Evolutionary conservation across 2,329 filamentous ascomycete species (phyloP).

Genomic region (Trichoderma breve): DNA sequence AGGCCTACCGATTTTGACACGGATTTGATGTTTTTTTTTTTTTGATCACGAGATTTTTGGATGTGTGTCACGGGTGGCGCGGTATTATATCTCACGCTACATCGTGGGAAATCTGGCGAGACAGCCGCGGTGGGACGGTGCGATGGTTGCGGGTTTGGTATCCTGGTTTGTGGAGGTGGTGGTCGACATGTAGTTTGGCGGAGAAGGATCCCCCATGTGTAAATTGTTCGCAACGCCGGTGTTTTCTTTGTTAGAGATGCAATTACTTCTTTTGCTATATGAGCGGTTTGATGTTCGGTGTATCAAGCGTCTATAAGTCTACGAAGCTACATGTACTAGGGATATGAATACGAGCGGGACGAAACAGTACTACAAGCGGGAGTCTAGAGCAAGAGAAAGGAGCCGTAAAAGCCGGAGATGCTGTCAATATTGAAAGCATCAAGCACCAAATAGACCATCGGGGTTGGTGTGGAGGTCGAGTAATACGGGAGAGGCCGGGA

Average conservation of each 20-base stretch:
- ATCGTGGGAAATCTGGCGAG: background rate
- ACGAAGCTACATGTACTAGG: no score
- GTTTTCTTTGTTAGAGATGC: no score
- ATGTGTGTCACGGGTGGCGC: slow-evolving; percentile 3
- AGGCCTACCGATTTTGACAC: background rate
- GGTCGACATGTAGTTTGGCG: background rate
- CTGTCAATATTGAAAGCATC: background rate
- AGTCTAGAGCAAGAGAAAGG: background rate
- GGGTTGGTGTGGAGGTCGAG: background rate
- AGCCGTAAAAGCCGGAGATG: background rate
- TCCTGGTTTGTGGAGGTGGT: background rate
- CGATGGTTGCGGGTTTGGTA: no score
- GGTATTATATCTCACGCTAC: background rate
- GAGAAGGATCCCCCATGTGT: background rate
- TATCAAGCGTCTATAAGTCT: no score
- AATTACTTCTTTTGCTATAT: background rate
- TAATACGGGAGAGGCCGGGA: slow-evolving; percentile 12
- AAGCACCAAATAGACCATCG: background rate
- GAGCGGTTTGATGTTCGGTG: background rate
- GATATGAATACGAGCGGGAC: background rate
- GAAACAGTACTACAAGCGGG: background rate
- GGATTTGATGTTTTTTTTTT: background rate
- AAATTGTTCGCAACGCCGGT: background rate
- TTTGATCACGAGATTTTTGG: slow-evolving; percentile 5
- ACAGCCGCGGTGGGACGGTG: background rate